phyloP scores from a whole-genome alignment of 1,284 basidiomycete genomes.

The Ceratobasidium sp. region DNA sequence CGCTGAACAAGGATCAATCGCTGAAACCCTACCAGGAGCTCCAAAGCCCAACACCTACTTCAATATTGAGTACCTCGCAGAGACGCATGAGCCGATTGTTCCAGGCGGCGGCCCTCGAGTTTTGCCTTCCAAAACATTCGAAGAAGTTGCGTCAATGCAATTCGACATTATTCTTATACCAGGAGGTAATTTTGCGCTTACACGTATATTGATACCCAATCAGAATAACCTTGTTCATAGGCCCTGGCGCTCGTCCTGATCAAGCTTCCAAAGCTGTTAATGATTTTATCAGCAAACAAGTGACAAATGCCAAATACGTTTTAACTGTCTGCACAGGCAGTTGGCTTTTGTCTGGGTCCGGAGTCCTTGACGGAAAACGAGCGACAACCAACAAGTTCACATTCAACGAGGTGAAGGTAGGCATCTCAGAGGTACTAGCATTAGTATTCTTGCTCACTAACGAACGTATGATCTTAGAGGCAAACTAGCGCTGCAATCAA shows the following conservation, averaged over 20 bases:
- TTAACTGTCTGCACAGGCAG: constrained; percentile 47
- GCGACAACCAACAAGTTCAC: constrained; percentile 48
- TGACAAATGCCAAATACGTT: constrained; percentile 36
- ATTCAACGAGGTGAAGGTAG: constrained; percentile 34
- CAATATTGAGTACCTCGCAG: constrained; percentile 50
- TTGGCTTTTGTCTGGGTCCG: constrained; percentile 44
- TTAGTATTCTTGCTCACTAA: not conserved
- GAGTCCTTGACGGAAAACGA: constrained; percentile 45
- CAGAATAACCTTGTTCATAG: not conserved
- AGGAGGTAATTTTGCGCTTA: constrained; percentile 29
- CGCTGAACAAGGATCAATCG: not conserved
- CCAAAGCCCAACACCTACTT: constrained; percentile 15
- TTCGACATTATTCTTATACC: constrained; percentile 47
- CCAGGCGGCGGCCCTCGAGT: constrained; percentile 23
- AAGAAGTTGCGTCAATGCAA: constrained; percentile 32
- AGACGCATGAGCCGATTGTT: constrained; percentile 36
- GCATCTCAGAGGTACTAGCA: not conserved
- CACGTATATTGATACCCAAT: too few relatives aligned
- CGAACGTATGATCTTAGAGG: not conserved
- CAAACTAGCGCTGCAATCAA: constrained; percentile 32
- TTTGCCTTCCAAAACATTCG: constrained; percentile 33
- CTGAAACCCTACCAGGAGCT: not conserved
- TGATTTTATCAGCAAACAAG: constrained; percentile 34
- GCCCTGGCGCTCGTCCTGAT: constrained; percentile 16
- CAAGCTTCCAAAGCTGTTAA: not conserved